Base-by-base conservation (phyloP, 139 green algal genomes). In the Chlamydomonas asymmetrica region DNA sequence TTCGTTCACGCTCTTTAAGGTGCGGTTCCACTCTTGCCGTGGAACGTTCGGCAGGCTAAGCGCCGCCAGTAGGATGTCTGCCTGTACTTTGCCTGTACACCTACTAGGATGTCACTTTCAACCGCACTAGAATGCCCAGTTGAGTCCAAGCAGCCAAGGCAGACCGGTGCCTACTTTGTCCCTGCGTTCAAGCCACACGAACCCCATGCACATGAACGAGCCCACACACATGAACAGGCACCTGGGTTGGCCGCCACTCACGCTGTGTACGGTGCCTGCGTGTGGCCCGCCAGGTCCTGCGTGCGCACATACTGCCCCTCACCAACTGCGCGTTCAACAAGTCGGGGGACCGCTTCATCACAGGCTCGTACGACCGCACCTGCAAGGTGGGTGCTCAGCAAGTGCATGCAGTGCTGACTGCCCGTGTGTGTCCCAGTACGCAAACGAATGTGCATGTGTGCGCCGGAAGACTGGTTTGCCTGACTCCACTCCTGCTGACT, bases 241-340 rank as follows among this genome's bases (percentile, higher is more conserved):
- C 49, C 49, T 57, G 49, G 49, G 49, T 22, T 22, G 20, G 18
- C 49, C 49, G 20, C 22, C 18, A 57, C 20, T 18, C 18, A 57
- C 18, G 49, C n/a, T n/a, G n/a, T n/a, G n/a, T 43, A 9, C 32
- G 22, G 6, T 37, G 34, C n/a, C n/a, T n/a, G n/a, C n/a, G n/a
- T n/a, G n/a, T 41, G 34, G 32, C 37, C 8, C 32, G 54, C 6
- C 87, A 91, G 85, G 88, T 92, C 27, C 79, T 94, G 22, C 75
- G 87, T 0, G 90, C 90, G 8, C 90, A 94, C 79, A 84, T 93
- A 32, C 78, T 94, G 43, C 90, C 90, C 3, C 78, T 94, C 13
- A 94, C 90, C 25, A 94, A 94, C 82, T 94, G 90, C 61, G 90
- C 90, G 2, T 94, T 93, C 86, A 93, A 94, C 78, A 94, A 94